Percentiles rank a stretch among this genome's conserved stretches.
phyloP scores from a whole-genome alignment of 306 rosid species.

The Inga oerstediana region DNA sequence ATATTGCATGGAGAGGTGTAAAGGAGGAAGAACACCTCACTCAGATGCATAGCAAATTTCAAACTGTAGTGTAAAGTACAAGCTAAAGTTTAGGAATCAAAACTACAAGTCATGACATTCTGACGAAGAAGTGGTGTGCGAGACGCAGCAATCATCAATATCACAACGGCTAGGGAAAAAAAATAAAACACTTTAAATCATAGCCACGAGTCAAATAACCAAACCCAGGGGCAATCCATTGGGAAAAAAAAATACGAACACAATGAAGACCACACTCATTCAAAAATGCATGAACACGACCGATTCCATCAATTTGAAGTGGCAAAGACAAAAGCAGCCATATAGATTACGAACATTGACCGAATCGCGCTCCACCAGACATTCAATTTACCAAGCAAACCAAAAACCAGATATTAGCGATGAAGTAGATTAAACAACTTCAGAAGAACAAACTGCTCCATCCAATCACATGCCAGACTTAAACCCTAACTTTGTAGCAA shows the following conservation, averaged over 20 bases:
- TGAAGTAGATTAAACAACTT: neutral
- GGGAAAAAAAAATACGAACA: neutral
- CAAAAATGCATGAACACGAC: neutral
- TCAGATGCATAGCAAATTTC: neutral
- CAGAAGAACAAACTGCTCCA: neutral
- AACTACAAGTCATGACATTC: neutral
- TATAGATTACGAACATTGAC: neutral
- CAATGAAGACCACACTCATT: slow-evolving; percentile 8
- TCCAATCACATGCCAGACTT: neutral
- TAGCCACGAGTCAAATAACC: neutral
- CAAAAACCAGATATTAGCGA: neutral
- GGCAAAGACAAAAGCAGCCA: neutral
- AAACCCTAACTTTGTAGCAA: neutral
- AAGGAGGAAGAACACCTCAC: neutral
- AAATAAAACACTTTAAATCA: neutral
- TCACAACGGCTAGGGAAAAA: neutral
- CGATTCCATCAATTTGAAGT: neutral
- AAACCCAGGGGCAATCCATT: neutral
- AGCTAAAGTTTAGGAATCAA: slow-evolving; percentile 1
- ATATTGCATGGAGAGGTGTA: neutral
- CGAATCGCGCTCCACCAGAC: neutral
- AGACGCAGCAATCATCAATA: neutral
- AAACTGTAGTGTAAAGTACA: neutral
- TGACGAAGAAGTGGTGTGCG: neutral
- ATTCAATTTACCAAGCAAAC: neutral